These are phyloP conservation scores for Amanita muscaria DNA, from an alignment of 768 basidiomycete genomes.

Conservation along the genomic window DNA sequence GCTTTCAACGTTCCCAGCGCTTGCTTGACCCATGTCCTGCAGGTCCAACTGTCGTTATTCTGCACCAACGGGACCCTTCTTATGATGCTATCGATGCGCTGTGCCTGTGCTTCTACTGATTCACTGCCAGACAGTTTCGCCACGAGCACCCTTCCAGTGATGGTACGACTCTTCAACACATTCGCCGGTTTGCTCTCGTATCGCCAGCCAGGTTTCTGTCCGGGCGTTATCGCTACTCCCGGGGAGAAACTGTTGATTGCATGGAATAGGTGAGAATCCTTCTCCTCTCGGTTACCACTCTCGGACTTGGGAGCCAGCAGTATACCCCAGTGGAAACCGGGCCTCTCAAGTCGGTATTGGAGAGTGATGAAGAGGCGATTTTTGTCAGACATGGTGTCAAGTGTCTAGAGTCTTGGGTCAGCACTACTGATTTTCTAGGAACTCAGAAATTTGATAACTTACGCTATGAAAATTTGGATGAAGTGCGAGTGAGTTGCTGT, in stretches of 20 bases:
- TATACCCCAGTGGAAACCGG: slow-evolving; percentile 8
- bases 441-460: too few species aligned
- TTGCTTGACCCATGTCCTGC: slow-evolving; percentile 4
- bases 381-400: slow-evolving; percentile 2
- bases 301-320: slow-evolving; percentile 8
- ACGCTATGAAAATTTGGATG: too few species aligned
- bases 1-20: slow-evolving; percentile 5
- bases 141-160: slow-evolving; percentile 5
- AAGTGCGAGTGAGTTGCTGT: too few species aligned
- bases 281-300: background rate
- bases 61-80: slow-evolving; percentile 1
- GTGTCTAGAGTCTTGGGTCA: background rate
- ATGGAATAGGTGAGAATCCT: slow-evolving; percentile 7
- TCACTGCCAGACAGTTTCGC: slow-evolving; percentile 4
- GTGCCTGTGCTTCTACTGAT: slow-evolving; percentile 1
- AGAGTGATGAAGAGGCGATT: slow-evolving; percentile 9
- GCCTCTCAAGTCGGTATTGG: slow-evolving; percentile 3
- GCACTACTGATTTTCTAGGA: too few species aligned
- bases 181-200: slow-evolving; percentile 7
- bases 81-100: slow-evolving; percentile 2
- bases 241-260: background rate
- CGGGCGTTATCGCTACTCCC: background rate
- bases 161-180: background rate
- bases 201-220: background rate
- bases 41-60: slow-evolving; percentile 6